phyloP scores from a whole-genome alignment of 495 filamentous ascomycete genomes.

The Talaromyces nanjingensis region DNA sequence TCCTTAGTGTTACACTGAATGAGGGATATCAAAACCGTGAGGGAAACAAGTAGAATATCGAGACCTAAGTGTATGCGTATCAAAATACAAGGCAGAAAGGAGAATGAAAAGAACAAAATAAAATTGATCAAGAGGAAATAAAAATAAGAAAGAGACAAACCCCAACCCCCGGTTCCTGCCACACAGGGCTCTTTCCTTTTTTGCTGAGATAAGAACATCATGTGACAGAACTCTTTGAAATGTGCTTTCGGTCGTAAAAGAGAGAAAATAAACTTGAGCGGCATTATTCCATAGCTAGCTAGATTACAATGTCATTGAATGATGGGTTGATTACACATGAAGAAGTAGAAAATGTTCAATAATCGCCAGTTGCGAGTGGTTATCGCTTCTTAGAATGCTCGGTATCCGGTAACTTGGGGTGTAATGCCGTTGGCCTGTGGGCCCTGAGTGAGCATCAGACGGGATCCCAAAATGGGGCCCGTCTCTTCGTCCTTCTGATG shows the following conservation, averaged over 20 bases:
- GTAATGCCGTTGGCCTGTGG: constrained; percentile 73
- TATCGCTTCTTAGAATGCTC: constrained; percentile 40
- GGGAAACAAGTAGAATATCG: not conserved
- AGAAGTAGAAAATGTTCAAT: constrained; percentile 6
- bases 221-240: not conserved
- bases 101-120: not conserved
- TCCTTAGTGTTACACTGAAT: not conserved
- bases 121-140: not conserved
- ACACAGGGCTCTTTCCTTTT: not conserved
- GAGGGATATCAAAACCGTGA: not conserved
- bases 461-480: constrained; percentile 84
- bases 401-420: constrained; percentile 71
- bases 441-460: constrained; percentile 98
- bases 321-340: constrained; percentile 8
- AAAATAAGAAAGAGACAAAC: not conserved
- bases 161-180: constrained; percentile 1
- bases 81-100: constrained; percentile 5
- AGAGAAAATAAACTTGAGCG: constrained; percentile 4
- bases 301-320: constrained; percentile 11
- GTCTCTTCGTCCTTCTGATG: constrained; percentile 86
- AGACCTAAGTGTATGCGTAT: not conserved
- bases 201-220: not conserved
- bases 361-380: not conserved
- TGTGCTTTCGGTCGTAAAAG: not conserved
- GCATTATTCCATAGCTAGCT: constrained; percentile 9